Percentiles rank a stretch among this genome's conserved stretches.
Evolutionary conservation across 305 asterid genomes (phyloP).

Genomic region (Rubia balearica): DNA sequence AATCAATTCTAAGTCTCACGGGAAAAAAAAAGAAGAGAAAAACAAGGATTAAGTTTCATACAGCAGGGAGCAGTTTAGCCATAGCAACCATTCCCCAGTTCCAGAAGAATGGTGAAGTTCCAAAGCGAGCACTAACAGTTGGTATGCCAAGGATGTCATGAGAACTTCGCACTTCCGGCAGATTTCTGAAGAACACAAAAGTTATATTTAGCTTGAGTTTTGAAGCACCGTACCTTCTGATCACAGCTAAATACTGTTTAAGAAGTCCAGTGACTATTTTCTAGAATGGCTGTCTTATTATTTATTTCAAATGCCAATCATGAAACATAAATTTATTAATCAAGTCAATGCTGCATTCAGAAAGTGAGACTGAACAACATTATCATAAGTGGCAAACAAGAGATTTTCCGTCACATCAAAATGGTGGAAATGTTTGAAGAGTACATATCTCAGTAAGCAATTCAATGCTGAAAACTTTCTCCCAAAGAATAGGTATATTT

Average conservation of each 20-base stretch:
- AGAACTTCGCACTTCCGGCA: slow-evolving; percentile 42
- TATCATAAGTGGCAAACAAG: not conserved
- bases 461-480: not conserved
- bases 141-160: slow-evolving; percentile 42
- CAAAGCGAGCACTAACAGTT: slow-evolving; percentile 52
- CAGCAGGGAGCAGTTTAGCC: slow-evolving; percentile 37
- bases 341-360: not conserved
- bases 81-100: slow-evolving; percentile 52
- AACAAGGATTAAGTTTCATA: slow-evolving; percentile 20
- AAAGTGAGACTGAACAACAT: not conserved
- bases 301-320: not conserved
- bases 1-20: not conserved
- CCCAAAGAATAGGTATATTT: not conserved
- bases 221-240: not conserved
- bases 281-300: not conserved
- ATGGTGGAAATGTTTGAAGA: not conserved
- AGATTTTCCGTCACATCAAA: not conserved
- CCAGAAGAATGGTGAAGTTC: slow-evolving; percentile 56
- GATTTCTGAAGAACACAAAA: slow-evolving; percentile 26
- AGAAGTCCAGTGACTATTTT: not conserved
- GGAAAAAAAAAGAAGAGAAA: not conserved
- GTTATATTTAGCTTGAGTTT: not conserved
- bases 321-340: not conserved
- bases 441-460: not conserved
- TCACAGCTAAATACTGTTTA: not conserved